These are phyloP conservation scores for Apiotrichum mycotoxinovorans DNA, from an alignment of 1,284 basidiomycete genomes.

Conservation along the genomic window DNA sequence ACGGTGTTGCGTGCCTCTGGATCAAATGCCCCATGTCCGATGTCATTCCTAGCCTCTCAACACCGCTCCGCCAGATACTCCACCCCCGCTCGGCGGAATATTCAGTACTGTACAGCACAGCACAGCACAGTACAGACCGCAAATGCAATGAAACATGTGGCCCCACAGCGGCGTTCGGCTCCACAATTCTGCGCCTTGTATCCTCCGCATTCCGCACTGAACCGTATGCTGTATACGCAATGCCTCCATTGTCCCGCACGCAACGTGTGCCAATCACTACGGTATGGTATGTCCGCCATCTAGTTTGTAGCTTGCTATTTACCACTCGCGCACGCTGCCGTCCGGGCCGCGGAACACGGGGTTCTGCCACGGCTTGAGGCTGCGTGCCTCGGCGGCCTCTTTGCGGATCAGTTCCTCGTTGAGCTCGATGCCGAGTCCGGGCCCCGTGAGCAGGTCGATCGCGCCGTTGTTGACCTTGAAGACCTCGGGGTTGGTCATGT, in stretches of 20 bases:
- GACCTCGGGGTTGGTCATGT: slow-evolving; percentile 56
- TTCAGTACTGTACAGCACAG: no score
- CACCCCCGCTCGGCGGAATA: no score
- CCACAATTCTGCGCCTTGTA: neutral
- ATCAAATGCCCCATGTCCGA: no score
- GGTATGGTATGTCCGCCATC: no score
- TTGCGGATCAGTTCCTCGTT: slow-evolving; percentile 62
- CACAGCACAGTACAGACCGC: no score
- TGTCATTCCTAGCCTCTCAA: no score
- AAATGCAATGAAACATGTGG: no score
- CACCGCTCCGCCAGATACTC: neutral
- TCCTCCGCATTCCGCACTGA: neutral
- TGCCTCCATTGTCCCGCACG: no score
- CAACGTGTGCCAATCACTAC: no score
- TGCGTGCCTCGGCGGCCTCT: slow-evolving; percentile 52
- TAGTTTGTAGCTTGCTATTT: no score
- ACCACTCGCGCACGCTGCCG: slow-evolving; percentile 59
- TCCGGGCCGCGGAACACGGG: slow-evolving; percentile 61
- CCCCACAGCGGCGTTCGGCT: neutral
- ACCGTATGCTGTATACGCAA: no score
- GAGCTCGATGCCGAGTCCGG: slow-evolving; percentile 67
- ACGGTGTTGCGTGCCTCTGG: no score
- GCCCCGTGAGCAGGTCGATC: slow-evolving; percentile 58
- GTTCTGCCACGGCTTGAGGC: slow-evolving; percentile 56
- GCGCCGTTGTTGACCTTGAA: slow-evolving; percentile 63